A percentile compares a stretch with the other conserved stretches of the same genome.
These are phyloP conservation scores for Fraxinus dipetala DNA, from an alignment of 305 asterid genomes.

Conservation along the genomic window DNA sequence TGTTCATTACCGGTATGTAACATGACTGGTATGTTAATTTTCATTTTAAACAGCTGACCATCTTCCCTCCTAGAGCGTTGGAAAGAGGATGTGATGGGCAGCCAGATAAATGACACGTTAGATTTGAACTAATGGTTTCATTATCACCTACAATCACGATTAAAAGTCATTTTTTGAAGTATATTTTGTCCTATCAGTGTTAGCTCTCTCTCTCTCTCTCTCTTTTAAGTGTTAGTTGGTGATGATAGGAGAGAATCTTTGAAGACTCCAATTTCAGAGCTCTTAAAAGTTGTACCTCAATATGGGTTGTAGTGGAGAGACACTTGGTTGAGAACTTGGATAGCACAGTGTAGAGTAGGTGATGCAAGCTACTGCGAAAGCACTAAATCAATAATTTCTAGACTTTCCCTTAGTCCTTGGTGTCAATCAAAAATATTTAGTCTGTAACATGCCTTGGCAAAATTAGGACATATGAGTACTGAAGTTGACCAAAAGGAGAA, in stretches of 20 bases:
- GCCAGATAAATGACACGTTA: not conserved
- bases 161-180: not conserved
- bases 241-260: not conserved
- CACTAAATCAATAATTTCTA: not conserved
- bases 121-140: not conserved
- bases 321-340: not conserved
- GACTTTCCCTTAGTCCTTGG: not conserved
- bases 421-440: not conserved
- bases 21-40: not conserved
- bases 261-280: not conserved
- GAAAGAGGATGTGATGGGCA: not conserved
- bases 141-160: not conserved
- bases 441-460: not conserved
- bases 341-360: not conserved
- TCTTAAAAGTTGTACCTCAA: not conserved
- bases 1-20: not conserved
- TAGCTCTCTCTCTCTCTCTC: not conserved
- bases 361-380: not conserved
- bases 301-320: not conserved
- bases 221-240: not conserved
- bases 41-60: not conserved
- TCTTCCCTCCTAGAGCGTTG: not conserved
- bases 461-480: not conserved
- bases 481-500: not conserved
- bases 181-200: not conserved